These are phyloP conservation scores for Cronartium quercuum DNA, from an alignment of 1,284 basidiomycete species.

Conservation along the genomic window DNA sequence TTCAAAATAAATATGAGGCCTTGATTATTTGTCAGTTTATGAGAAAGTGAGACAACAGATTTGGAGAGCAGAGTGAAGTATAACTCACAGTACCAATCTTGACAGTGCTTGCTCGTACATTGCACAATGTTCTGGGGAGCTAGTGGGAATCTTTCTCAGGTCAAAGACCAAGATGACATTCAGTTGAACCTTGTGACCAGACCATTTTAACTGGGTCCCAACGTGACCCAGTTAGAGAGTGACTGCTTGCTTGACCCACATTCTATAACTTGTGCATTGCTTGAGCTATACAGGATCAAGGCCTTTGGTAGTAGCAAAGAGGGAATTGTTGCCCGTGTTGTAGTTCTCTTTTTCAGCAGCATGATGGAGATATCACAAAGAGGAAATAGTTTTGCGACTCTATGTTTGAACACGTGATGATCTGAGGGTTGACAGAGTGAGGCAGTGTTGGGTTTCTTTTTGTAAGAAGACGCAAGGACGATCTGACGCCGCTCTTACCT, in stretches of 20 bases:
- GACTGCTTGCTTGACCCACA: neutral
- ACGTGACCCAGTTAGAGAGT: no score
- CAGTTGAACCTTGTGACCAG: neutral
- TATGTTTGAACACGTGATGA: neutral
- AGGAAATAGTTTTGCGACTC: no score
- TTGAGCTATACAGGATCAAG: neutral
- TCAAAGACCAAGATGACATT: conserved; percentile 15
- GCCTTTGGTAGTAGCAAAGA: no score
- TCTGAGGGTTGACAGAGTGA: neutral
- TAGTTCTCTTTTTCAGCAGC: neutral
- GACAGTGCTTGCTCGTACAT: neutral
- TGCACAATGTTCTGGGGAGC: neutral
- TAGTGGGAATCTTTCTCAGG: neutral
- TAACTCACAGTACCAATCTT: neutral
- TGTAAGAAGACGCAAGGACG: neutral
- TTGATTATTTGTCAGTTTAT: no score
- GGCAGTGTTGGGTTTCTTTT: conserved; percentile 12
- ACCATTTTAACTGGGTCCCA: neutral
- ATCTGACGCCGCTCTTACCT: neutral
- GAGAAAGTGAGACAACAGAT: neutral
- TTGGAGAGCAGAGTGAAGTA: neutral
- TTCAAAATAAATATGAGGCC: neutral
- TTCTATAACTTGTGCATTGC: neutral
- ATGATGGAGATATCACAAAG: no score
- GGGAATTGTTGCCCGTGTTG: neutral